A percentile compares a stretch with the other conserved stretches of the same genome.
Evolutionary conservation across 2,329 filamentous ascomycete species (phyloP).

Genomic region (Penicillium sp.): DNA sequence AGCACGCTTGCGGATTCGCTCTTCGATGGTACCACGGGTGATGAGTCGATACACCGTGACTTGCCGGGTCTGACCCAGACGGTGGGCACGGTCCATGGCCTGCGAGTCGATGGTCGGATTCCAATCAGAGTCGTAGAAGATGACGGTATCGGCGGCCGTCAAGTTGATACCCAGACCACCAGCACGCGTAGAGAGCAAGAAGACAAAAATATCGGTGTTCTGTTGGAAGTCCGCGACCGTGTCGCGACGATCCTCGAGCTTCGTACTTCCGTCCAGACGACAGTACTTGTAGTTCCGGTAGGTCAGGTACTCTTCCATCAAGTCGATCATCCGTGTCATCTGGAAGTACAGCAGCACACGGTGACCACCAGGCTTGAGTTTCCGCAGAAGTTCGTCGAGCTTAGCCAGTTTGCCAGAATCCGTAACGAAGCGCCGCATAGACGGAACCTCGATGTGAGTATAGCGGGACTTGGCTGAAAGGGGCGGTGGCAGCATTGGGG

Average conservation of each 20-base stretch:
- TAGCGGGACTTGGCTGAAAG: constrained; percentile 79
- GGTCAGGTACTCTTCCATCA: constrained; percentile 98
- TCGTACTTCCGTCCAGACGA: constrained; percentile 92
- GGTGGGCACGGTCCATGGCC: constrained; percentile 98
- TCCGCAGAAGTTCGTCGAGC: constrained; percentile 78
- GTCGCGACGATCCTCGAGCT: constrained; percentile 92
- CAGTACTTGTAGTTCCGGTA: constrained; percentile 99
- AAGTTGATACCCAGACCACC: constrained; percentile 98
- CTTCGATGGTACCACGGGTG: constrained; percentile 93
- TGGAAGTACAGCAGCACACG: constrained; percentile 98
- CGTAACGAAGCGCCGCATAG: constrained; percentile 95
- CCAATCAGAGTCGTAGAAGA: constrained; percentile 99
- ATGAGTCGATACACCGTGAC: constrained; percentile 98
- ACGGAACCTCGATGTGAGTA: constrained; percentile 87
- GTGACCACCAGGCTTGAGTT: constrained; percentile 88
- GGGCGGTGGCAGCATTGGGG: constrained; percentile 74
- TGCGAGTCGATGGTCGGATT: constrained; percentile 98
- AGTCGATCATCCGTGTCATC: constrained; percentile 99
- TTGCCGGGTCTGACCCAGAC: constrained; percentile 90
- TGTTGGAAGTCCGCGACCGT: constrained; percentile 97
- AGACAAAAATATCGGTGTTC: constrained; percentile 91
- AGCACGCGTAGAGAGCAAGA: constrained; percentile 90
- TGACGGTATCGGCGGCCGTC: constrained; percentile 94
- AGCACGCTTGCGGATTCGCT: constrained; percentile 93
- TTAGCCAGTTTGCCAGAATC: constrained; percentile 95